Evolutionary conservation across 2,329 filamentous ascomycete genomes (phyloP).

Genomic region (Exserohilum turcica): DNA sequence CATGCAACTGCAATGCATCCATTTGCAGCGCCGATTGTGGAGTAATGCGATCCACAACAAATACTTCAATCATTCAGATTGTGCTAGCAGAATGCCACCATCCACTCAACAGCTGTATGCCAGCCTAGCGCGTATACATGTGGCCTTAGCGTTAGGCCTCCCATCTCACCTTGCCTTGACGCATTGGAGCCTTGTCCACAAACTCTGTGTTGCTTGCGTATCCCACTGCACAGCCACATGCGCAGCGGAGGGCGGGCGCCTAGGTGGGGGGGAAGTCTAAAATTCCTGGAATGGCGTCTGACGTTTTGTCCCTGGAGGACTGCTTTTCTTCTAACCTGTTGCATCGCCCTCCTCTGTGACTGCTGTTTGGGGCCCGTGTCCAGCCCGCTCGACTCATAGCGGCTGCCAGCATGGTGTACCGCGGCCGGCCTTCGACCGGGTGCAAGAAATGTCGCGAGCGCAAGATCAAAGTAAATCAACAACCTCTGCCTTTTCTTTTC

Average conservation of each 20-base stretch:
- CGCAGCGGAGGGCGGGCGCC: not conserved
- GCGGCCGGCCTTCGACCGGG: constrained; percentile 41
- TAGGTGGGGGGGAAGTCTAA: not conserved
- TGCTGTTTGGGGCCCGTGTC: not conserved
- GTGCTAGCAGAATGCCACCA: not conserved
- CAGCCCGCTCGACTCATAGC: not conserved
- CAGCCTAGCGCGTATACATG: no score
- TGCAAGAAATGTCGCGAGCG: constrained; percentile 48
- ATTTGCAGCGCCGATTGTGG: no score
- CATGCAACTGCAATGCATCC: no score
- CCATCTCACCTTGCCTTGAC: not conserved
- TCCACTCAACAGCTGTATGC: no score
- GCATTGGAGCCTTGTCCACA: not conserved
- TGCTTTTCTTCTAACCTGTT: not conserved
- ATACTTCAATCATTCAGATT: not conserved
- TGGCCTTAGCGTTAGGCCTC: not conserved
- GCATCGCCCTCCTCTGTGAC: not conserved
- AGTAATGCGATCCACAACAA: no score
- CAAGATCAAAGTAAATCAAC: constrained; percentile 47
- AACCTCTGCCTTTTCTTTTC: not conserved
- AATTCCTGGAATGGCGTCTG: not conserved
- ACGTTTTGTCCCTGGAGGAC: not conserved
- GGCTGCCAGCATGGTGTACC: constrained; percentile 38
- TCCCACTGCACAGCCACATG: not conserved
- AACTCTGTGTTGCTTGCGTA: not conserved